Evolutionary conservation across 306 rosid genomes (phyloP).

Genomic region (Delonix regia): DNA sequence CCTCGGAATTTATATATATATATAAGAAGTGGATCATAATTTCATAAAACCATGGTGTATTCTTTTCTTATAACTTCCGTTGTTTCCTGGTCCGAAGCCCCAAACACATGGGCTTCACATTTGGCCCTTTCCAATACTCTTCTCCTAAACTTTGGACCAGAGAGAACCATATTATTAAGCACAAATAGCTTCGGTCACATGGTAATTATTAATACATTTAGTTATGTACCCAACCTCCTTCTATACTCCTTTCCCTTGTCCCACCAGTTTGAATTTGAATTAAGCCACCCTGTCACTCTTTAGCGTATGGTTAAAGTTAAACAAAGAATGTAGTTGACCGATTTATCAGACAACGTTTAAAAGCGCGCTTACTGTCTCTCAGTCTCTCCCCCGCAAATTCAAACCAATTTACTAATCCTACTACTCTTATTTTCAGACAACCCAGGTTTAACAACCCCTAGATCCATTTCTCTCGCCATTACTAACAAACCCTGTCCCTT

Average conservation of each 20-base stretch:
- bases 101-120: too few relatives aligned
- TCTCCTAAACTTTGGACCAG: too few relatives aligned
- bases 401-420: conserved; percentile 20
- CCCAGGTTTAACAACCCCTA: neutral
- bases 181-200: too few relatives aligned
- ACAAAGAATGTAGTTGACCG: neutral
- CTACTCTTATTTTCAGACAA: neutral
- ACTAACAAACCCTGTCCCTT: neutral
- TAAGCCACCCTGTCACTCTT: neutral
- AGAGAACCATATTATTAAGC: too few relatives aligned
- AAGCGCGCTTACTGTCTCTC: conserved; percentile 39
- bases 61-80: too few relatives aligned
- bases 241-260: neutral
- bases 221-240: too few relatives aligned
- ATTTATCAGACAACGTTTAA: conserved; percentile 5
- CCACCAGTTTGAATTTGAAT: neutral
- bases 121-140: too few relatives aligned
- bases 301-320: neutral
- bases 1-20: too few relatives aligned
- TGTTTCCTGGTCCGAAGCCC: too few relatives aligned
- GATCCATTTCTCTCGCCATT: conserved; percentile 7
- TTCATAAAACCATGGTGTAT: too few relatives aligned
- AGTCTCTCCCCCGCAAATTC: conserved; percentile 32
- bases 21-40: too few relatives aligned
- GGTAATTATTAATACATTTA: too few relatives aligned